Conservation (phyloP, 2,329 filamentous ascomycete species). For the Iodosphaeria phyllophila region DNA sequence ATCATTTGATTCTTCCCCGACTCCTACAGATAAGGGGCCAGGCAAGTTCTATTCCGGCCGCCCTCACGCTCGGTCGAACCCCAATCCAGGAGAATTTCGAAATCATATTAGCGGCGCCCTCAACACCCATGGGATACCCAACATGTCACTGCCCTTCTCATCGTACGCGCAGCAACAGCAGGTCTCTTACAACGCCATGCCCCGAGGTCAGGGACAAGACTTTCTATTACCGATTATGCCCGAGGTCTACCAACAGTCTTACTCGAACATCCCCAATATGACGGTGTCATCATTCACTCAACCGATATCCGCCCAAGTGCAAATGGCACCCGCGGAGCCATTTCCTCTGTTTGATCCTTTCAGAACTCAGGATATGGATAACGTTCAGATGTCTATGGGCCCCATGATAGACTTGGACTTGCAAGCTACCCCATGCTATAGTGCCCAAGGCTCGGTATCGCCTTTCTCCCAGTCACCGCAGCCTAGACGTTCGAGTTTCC, state of each 20-base stretch:
- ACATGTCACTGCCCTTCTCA: too few species aligned
- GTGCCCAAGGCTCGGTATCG: constrained; percentile 21
- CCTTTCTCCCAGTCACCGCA: constrained; percentile 23
- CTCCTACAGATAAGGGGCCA: constrained; percentile 14
- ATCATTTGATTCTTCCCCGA: constrained; percentile 13
- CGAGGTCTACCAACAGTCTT: too few species aligned
- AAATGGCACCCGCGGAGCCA: constrained; percentile 15
- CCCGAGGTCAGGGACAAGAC: constrained; percentile 5
- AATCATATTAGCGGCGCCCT: constrained; percentile 4
- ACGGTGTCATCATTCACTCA: constrained; percentile 9
- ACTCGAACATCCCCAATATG: too few species aligned
- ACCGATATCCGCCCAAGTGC: constrained; percentile 10
- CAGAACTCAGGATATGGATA: constrained; percentile 16
- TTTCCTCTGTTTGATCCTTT: constrained; percentile 19
- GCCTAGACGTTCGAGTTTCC: constrained; percentile 16
- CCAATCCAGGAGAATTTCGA: constrained; percentile 7
- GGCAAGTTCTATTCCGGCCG: constrained; percentile 7
- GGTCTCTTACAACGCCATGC: constrained; percentile 5
- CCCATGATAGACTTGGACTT: constrained; percentile 13
- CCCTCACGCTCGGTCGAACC: constrained; percentile 5
- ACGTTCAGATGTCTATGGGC: constrained; percentile 14
- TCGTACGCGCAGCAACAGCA: constrained; percentile 4
- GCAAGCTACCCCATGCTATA: constrained; percentile 16
- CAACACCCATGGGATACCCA: neutral
- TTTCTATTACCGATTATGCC: constrained; percentile 11